These are phyloP conservation scores for Dothistroma pini DNA, from an alignment of 2,329 filamentous ascomycete species.

Conservation along the genomic window DNA sequence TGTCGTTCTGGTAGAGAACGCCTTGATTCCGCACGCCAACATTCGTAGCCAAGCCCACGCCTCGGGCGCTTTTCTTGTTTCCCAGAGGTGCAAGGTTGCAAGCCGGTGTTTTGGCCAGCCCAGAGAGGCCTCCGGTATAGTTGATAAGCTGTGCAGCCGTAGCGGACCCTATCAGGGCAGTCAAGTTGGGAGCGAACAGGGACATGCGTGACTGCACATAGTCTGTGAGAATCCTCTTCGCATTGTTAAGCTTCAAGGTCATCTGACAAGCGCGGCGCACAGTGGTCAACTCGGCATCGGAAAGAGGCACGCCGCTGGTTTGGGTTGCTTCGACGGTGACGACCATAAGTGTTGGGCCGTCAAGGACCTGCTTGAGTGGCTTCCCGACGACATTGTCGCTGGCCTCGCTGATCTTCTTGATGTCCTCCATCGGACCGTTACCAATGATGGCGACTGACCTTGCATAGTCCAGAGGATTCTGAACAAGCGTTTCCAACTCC, in stretches of 20 bases:
- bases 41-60: constrained; percentile 81
- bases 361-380: constrained; percentile 74
- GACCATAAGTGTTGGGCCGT: constrained; percentile 89
- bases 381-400: constrained; percentile 73
- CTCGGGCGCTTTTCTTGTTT: constrained; percentile 76
- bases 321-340: constrained; percentile 93
- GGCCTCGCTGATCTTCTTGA: constrained; percentile 73
- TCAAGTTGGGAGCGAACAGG: constrained; percentile 90
- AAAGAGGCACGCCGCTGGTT: constrained; percentile 75
- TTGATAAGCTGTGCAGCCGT: constrained; percentile 97
- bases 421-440: constrained; percentile 86
- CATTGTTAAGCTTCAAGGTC: constrained; percentile 79
- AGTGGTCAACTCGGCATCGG: constrained; percentile 66
- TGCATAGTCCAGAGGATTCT: constrained; percentile 89
- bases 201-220: constrained; percentile 98
- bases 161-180: constrained; percentile 81
- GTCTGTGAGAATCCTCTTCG: constrained; percentile 81
- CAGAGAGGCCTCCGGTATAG: constrained; percentile 81
- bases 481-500: constrained; percentile 84
- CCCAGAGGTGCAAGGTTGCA: constrained; percentile 91
- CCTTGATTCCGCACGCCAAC: constrained; percentile 87
- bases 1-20: constrained; percentile 85
- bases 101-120: constrained; percentile 84
- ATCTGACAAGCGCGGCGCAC: constrained; percentile 80
- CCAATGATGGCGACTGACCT: constrained; percentile 91